Conservation (phyloP, 2,329 filamentous ascomycete genomes). For the Talaromyces sp. region DNA sequence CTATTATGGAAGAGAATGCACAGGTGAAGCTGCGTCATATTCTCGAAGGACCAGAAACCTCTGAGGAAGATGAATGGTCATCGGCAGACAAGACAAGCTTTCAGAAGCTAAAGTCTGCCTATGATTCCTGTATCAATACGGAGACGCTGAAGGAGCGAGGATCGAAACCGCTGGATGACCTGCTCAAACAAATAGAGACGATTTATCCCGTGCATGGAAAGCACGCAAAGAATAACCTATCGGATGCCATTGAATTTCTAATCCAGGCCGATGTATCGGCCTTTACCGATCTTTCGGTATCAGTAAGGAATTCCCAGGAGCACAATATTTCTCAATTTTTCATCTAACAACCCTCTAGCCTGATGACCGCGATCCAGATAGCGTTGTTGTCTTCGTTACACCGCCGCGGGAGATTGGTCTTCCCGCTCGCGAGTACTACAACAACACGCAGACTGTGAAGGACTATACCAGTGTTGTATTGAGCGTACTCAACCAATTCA, state of each 20-base stretch:
- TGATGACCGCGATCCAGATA: conserved; percentile 52
- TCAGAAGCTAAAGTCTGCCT: conserved; percentile 58
- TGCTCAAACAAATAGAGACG: conserved; percentile 49
- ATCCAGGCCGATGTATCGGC: conserved; percentile 30
- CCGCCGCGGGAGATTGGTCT: conserved; percentile 49
- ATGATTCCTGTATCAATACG: conserved; percentile 62
- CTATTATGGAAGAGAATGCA: conserved; percentile 56
- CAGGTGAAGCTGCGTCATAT: conserved; percentile 57
- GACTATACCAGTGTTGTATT: conserved; percentile 46
- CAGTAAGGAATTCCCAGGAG: conserved; percentile 19
- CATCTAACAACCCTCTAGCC: conserved; percentile 23
- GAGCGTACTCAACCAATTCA: conserved; percentile 35
- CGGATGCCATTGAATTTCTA: conserved; percentile 31
- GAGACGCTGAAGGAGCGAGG: conserved; percentile 51
- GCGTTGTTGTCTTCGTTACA: conserved; percentile 43
- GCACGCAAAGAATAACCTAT: conserved; percentile 22
- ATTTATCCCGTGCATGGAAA: conserved; percentile 35
- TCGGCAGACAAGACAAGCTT: conserved; percentile 48
- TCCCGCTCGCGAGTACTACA: conserved; percentile 57
- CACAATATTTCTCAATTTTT: background rate
- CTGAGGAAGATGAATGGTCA: conserved; percentile 27
- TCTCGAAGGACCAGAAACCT: conserved; percentile 46
- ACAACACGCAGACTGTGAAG: conserved; percentile 47
- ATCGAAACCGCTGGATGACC: conserved; percentile 48
- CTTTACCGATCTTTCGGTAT: conserved; percentile 26